Base-by-base conservation (phyloP, 208 protist genomes). In the Novymonas esmeraldas region DNA sequence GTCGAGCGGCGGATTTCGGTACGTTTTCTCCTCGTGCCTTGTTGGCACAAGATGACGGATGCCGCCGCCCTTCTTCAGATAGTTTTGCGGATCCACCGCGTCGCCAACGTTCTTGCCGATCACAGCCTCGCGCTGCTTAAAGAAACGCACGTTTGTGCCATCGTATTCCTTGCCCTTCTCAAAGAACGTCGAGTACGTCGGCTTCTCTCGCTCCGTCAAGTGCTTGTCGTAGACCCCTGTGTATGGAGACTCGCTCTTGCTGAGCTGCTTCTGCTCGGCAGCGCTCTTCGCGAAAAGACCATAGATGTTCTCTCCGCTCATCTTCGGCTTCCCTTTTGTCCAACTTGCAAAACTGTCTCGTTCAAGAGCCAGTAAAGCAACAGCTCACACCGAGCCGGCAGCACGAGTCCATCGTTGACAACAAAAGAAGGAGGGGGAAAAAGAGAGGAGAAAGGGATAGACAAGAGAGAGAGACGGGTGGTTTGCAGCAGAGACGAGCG, bases 131-230 rank as follows among this genome's bases (percentile, higher is more conserved):
- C 85, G 76, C 58, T 93, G 87, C 62, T 93, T 93, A 64, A 84
- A 95, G 65, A 92, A 95, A 14, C 82, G 76, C 9, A 76, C 65
- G 57, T 94, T 82, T 0, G 90, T 87, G 14, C 87, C 81, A 57
- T 95, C 90, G 73, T 94, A 93, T 45, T 94, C 80, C 67, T 95
- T 95, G 0, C 78, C 77, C 26, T 85, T 85, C 41, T 93, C 74
- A 64, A 76, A 91, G 71, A 95, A 95, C 0, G 90, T 95, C 1
- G 90, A 95, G 63, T 93, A 95, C 0, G 79, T 44, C 0, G 90
- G 90, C 54, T 95, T 95, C 20, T 74, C 39, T 45, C 70, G 79
- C 20, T 92, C 86, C 9, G 66, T 72, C 52, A 89, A 64, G 58
- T 82, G 82, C 60, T 85, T 92, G 20, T 89, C 64, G 64, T 94